Base-by-base conservation (phyloP, 495 filamentous ascomycete species). In the Ramalina intermedia region DNA sequence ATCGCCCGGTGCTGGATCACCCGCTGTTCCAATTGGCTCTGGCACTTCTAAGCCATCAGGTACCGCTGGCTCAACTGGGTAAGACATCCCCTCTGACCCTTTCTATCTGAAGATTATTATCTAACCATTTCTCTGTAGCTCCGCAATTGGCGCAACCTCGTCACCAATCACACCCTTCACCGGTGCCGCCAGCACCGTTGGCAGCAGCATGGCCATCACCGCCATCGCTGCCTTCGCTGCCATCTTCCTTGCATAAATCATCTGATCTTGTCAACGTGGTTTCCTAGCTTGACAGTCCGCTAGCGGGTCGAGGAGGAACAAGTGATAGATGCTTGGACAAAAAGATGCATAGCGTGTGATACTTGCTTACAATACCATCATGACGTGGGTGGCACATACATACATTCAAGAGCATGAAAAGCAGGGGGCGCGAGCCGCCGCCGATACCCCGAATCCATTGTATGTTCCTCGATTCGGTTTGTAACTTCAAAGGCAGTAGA, bases 211-310 rank as follows among this genome's bases (percentile, higher is more conserved):
- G 58, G 61, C 59, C 58, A 64, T 71, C 60, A 69, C 71, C 51
- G 69, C 66, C 63, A 61, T 61, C 23, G 70, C 71, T 51, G 71
- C 70, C 53, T 61, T 62, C 48, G 69, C 69, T 39, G 72, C 71
- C 61, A 62, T 73, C 66, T 66, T 76, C 66, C 57, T 76, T 58
- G 71, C 68, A 59, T 75, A 75, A 65, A 69, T 62, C 37, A 52
- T 37, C 33, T 38, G 39, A 43, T 27, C 36, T 29, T 24, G 20
- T 14, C 49, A 39, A 53, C n/a, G 45, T 21, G 27, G 26, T 42
- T 38, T 11, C 41, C 17, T 35, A 27, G 17, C 12, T 37, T 35
- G 43, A 13, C 29, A 11, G 29, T 12, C 12, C 29, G 29, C 29
- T 33, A 33, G 29, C 29, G 7, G 50, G 47, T 37, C 37, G 42